These are phyloP conservation scores for Vinca minor DNA, from an alignment of 257 asterid species.

Conservation along the genomic window DNA sequence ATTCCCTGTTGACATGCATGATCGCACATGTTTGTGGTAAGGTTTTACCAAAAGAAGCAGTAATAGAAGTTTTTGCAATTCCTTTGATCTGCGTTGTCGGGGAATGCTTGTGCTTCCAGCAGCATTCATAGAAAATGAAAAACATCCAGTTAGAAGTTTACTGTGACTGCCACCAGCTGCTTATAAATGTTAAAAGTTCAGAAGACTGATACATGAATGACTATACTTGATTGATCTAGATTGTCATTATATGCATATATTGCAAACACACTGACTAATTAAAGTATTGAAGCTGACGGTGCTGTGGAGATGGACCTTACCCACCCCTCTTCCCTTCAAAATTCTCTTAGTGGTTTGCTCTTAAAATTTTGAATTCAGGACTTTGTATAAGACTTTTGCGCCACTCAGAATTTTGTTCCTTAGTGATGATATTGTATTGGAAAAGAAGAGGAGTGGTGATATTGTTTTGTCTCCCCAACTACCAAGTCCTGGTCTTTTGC, in stretches of 20 bases:
- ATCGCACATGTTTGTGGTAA: constrained; percentile 44
- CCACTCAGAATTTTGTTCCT: background rate
- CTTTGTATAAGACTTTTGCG: background rate
- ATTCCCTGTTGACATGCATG: constrained; percentile 43
- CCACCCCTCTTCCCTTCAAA: background rate
- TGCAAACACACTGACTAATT: background rate
- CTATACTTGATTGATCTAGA: background rate
- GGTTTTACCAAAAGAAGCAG: constrained; percentile 10
- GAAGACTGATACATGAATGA: background rate
- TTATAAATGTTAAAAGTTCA: background rate
- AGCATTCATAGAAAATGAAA: background rate
- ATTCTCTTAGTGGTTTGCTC: background rate
- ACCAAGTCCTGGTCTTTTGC: background rate
- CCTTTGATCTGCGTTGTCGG: background rate
- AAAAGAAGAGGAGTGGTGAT: too few species aligned
- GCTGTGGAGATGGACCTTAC: background rate
- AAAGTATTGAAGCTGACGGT: too few species aligned
- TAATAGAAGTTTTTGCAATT: background rate
- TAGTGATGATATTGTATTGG: too few species aligned
- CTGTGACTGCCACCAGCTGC: background rate
- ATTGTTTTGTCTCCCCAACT: background rate
- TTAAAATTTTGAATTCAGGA: background rate
- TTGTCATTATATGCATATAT: background rate
- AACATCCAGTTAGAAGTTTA: background rate
- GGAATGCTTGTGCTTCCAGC: background rate